Conservation (phyloP, 176 grass and related monocot species). For the Otatea glauca region DNA sequence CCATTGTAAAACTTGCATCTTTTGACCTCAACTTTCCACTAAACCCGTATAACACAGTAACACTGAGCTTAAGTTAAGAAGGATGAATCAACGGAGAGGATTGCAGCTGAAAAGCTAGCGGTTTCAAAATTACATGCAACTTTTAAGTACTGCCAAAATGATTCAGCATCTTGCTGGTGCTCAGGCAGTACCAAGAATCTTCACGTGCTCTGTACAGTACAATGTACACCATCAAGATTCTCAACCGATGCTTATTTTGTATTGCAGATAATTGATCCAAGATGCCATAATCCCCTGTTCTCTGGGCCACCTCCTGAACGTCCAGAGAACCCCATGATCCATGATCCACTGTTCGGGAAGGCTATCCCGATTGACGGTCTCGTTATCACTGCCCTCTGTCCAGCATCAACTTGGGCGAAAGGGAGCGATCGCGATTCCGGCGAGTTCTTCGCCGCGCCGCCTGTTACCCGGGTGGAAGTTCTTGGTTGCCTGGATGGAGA, state of each 20-base stretch:
- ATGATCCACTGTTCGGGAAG: slow-evolving; percentile 11
- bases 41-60: too few relatives aligned
- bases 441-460: not conserved
- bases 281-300: not conserved
- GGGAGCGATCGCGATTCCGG: not conserved
- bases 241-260: not conserved
- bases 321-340: slow-evolving; percentile 22
- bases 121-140: too few relatives aligned
- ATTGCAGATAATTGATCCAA: slow-evolving; percentile 4
- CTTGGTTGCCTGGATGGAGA: not conserved
- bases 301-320: not conserved
- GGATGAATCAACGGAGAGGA: too few relatives aligned
- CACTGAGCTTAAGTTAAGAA: too few relatives aligned
- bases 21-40: too few relatives aligned
- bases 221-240: not conserved
- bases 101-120: too few relatives aligned
- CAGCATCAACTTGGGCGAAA: not conserved
- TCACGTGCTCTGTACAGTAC: not conserved
- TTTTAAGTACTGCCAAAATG: too few relatives aligned
- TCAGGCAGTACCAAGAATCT: not conserved
- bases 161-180: too few relatives aligned
- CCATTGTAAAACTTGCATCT: too few relatives aligned
- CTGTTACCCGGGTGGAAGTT: too few relatives aligned
- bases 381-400: not conserved
- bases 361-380: not conserved